Conservation (phyloP, 495 filamentous ascomycete species). For the Aspergillus nidulans region DNA sequence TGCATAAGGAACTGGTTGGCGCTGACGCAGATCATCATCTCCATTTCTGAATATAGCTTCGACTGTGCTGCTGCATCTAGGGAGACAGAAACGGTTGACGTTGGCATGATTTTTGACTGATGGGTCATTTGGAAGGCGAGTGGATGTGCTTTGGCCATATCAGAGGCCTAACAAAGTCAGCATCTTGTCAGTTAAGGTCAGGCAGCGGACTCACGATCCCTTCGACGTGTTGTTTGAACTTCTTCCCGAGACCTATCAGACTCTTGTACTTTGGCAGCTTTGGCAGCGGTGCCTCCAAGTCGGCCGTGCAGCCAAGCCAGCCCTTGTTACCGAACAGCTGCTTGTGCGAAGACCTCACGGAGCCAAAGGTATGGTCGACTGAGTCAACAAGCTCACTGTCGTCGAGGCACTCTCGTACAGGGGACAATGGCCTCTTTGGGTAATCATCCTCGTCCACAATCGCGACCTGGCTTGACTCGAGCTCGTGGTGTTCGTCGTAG, state of each 20-base stretch:
- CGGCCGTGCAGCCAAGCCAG: slow-evolving; percentile 41
- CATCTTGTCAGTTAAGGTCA: not conserved
- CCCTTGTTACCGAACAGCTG: slow-evolving; percentile 51
- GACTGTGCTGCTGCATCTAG: slow-evolving; percentile 42
- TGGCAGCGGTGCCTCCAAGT: slow-evolving; percentile 23
- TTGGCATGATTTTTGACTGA: slow-evolving; percentile 14
- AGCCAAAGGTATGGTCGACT: not conserved
- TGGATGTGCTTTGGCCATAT: slow-evolving; percentile 19
- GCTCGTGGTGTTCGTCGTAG: slow-evolving; percentile 6
- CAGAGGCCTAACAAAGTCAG: slow-evolving; percentile 18
- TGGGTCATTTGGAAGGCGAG: slow-evolving; percentile 8
- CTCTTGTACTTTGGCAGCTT: slow-evolving; percentile 29
- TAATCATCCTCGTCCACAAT: slow-evolving; percentile 8
- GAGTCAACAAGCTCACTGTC: slow-evolving; percentile 1
- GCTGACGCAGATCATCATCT: slow-evolving; percentile 49
- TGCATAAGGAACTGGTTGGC: slow-evolving; percentile 49
- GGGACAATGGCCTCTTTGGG: not conserved
- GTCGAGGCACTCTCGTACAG: not conserved
- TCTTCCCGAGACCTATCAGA: slow-evolving; percentile 39
- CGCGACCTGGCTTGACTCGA: slow-evolving; percentile 9
- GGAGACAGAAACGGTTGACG: slow-evolving; percentile 38
- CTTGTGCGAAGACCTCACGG: slow-evolving; percentile 29
- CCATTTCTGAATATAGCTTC: slow-evolving; percentile 50
- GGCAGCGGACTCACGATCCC: slow-evolving; percentile 34
- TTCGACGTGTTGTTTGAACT: slow-evolving; percentile 44